A percentile compares a stretch with the other conserved stretches of the same genome.
phyloP scores from a whole-genome alignment of 176 grass and related monocot genomes.

The Avena atlantica region DNA sequence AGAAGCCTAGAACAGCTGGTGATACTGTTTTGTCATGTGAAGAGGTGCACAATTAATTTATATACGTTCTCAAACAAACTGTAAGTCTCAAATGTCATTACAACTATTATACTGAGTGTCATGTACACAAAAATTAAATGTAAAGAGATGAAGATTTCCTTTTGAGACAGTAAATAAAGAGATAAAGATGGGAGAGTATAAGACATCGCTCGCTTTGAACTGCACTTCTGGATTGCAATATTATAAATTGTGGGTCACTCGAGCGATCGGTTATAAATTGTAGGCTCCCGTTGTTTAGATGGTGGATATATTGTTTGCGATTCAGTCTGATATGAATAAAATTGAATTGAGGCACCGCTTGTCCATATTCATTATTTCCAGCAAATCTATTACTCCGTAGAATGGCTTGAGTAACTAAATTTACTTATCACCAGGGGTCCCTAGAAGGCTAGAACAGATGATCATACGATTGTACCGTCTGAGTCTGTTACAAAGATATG shows the following conservation, averaged over 20 bases:
- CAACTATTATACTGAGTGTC: too few species aligned
- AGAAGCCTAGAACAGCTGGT: too few species aligned
- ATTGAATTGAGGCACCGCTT: background rate
- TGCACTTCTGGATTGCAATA: too few species aligned
- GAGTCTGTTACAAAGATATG: background rate
- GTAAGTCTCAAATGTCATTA: too few species aligned
- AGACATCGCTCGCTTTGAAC: too few species aligned
- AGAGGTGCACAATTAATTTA: background rate
- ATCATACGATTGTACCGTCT: background rate
- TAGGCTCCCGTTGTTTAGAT: conserved; percentile 26
- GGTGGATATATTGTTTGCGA: conserved; percentile 9
- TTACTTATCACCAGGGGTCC: too few species aligned
- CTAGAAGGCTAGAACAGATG: background rate
- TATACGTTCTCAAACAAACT: too few species aligned
- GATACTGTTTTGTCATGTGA: background rate
- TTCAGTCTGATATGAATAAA: conserved; percentile 42
- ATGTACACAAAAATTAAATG: too few species aligned
- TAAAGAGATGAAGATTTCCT: too few species aligned
- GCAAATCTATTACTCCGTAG: background rate
- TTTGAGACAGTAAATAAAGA: too few species aligned
- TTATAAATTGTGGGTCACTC: conserved; percentile 19
- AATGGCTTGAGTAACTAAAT: background rate
- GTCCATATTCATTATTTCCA: background rate
- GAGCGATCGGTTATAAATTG: too few species aligned
- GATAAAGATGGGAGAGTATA: too few species aligned